Conservation (phyloP, 2,329 filamentous ascomycete species). For the Colletotrichum ledebouriae region DNA sequence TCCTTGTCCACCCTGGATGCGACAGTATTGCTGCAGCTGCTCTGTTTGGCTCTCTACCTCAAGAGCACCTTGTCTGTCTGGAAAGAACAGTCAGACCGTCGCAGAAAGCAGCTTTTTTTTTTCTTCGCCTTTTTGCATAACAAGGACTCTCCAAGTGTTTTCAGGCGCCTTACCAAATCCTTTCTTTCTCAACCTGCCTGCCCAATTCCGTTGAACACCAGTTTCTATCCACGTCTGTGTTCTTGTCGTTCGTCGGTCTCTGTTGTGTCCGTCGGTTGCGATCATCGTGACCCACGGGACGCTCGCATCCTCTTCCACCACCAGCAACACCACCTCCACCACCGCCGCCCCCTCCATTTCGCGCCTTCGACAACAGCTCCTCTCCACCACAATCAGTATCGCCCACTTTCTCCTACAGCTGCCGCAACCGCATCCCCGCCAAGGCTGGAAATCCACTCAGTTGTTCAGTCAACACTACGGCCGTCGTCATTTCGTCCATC, state of each 20-base stretch:
- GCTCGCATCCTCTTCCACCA: slow-evolving; percentile 29
- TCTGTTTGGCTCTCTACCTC: slow-evolving; percentile 6
- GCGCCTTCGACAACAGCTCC: slow-evolving; percentile 14
- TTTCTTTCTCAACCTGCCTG: no score
- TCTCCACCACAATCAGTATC: slow-evolving; percentile 18
- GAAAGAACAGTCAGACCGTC: not conserved
- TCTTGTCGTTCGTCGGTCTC: no score
- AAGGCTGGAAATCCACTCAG: slow-evolving; percentile 1
- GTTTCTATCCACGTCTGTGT: no score
- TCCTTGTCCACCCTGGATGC: slow-evolving; percentile 22
- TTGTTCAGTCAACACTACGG: not conserved
- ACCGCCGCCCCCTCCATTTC: slow-evolving; percentile 4
- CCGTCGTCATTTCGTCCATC: not conserved
- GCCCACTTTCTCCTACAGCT: slow-evolving; percentile 1
- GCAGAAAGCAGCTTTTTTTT: no score
- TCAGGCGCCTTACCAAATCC: no score
- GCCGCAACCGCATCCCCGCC: slow-evolving; percentile 17
- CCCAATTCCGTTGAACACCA: no score
- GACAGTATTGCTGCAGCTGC: slow-evolving; percentile 15
- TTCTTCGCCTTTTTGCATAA: no score
- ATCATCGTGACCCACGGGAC: slow-evolving; percentile 27
- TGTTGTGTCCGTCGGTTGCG: no score
- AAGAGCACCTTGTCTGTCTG: not conserved
- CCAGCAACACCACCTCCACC: slow-evolving; percentile 1
- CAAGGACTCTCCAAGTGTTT: no score